These are phyloP conservation scores for Aquanectria penicillioides DNA, from an alignment of 2,329 filamentous ascomycete species.

Conservation along the genomic window DNA sequence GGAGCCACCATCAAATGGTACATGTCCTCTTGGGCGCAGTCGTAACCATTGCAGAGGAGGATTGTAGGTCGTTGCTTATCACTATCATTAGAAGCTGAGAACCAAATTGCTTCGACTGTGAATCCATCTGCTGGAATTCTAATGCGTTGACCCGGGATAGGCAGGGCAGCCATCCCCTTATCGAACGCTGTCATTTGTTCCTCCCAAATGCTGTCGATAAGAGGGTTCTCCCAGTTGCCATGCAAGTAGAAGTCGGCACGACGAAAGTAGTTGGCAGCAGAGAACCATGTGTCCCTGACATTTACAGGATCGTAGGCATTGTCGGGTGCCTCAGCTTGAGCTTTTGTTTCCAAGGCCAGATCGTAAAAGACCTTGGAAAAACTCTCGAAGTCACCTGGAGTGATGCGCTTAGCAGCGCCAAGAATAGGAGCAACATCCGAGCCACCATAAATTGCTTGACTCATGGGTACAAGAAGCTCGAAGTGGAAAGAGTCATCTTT, in stretches of 20 bases:
- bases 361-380: constrained; percentile 34
- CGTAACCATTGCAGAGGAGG: constrained; percentile 54
- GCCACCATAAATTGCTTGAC: constrained; percentile 12
- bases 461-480: constrained; percentile 7
- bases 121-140: constrained; percentile 46
- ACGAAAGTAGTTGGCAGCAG: constrained; percentile 54
- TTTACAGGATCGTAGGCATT: constrained; percentile 36
- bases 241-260: constrained; percentile 54
- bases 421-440: constrained; percentile 47
- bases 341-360: constrained; percentile 37
- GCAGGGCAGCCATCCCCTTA: constrained; percentile 48
- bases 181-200: constrained; percentile 50
- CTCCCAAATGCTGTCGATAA: constrained; percentile 51
- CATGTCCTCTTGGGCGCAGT: constrained; percentile 55
- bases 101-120: constrained; percentile 50
- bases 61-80: constrained; percentile 48
- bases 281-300: constrained; percentile 45
- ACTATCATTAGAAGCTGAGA: constrained; percentile 29
- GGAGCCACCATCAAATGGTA: constrained; percentile 49
- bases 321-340: constrained; percentile 31
- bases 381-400: constrained; percentile 36
- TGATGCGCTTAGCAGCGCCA: constrained; percentile 40
- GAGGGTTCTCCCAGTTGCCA: constrained; percentile 51
- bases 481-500: constrained; percentile 10
- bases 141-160: constrained; percentile 48